Percentiles rank a stretch among this genome's conserved stretches.
These are phyloP conservation scores for Gloeostereum incarnatum DNA, from an alignment of 768 basidiomycete species.

Conservation along the genomic window DNA sequence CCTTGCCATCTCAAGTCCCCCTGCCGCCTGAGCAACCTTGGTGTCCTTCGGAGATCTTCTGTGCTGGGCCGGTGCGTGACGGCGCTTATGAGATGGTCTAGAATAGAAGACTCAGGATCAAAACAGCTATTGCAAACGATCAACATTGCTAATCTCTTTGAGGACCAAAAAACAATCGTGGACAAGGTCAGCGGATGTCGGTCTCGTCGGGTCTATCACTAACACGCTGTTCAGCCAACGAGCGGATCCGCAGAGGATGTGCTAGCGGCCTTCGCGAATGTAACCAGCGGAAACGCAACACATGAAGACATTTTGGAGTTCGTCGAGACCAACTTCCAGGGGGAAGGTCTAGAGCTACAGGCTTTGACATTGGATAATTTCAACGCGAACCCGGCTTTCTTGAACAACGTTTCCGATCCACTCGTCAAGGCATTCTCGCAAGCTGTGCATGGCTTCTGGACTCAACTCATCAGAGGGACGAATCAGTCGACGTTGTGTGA, in stretches of 20 bases:
- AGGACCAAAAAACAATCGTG: constrained; percentile 83
- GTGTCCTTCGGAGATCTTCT: constrained; percentile 76
- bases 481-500: constrained; percentile 62
- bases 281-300: constrained; percentile 40
- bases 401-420: constrained; percentile 62
- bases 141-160: constrained; percentile 64
- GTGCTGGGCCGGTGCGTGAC: constrained; percentile 58
- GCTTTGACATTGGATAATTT: constrained; percentile 55
- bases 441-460: constrained; percentile 84
- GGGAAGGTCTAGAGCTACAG: constrained; percentile 80
- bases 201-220: background rate
- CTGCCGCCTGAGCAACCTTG: constrained; percentile 65
- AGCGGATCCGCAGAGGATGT: constrained; percentile 54
- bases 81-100: background rate
- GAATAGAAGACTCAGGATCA: background rate
- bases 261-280: constrained; percentile 51
- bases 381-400: constrained; percentile 50
- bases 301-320: constrained; percentile 61
- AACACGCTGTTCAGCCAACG: constrained; percentile 49
- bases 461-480: constrained; percentile 65
- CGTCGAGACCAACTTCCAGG: constrained; percentile 65
- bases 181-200: constrained; percentile 42
- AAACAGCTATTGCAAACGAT: constrained; percentile 75
- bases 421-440: constrained; percentile 63
- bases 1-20: constrained; percentile 57